Percentiles rank a stretch among this genome's conserved stretches.
Conservation (phyloP, 495 filamentous ascomycete species). For the Penicillium antarcticum region DNA sequence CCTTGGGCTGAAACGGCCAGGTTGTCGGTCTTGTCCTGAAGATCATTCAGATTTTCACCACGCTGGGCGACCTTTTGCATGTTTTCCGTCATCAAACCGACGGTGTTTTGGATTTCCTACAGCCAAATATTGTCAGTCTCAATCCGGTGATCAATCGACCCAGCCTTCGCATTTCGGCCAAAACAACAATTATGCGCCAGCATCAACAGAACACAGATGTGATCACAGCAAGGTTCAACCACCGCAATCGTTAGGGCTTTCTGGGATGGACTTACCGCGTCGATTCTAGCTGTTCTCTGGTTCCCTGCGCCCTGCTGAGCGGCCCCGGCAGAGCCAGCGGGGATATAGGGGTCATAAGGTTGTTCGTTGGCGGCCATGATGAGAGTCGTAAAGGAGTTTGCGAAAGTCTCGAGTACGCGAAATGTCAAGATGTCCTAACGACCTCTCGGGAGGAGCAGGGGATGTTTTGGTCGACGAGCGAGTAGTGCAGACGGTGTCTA, state of each 20-base stretch:
- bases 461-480: conserved; percentile 18
- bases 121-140: conserved; percentile 14
- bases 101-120: conserved; percentile 95
- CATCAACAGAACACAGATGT: neutral
- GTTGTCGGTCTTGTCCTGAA: conserved; percentile 96
- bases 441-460: conserved; percentile 16
- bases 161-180: neutral
- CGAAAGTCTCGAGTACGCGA: conserved; percentile 13
- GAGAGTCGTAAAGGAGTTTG: conserved; percentile 9
- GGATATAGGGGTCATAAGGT: conserved; percentile 92
- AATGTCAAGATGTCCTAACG: conserved; percentile 8
- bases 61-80: conserved; percentile 90
- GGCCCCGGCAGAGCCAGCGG: conserved; percentile 54
- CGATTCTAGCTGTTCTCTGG: conserved; percentile 67
- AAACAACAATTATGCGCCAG: neutral
- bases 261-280: conserved; percentile 63
- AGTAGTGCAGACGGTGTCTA: neutral
- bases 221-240: neutral
- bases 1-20: conserved; percentile 84
- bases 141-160: neutral
- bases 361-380: conserved; percentile 63
- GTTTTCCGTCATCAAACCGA: conserved; percentile 90
- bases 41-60: conserved; percentile 81
- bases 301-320: no score
- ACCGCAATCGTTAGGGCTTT: neutral